Percentiles rank a stretch among this genome's conserved stretches.
Evolutionary conservation across 164 flowering plant genomes (phyloP).

Genomic region (Chimonanthus praecox): DNA sequence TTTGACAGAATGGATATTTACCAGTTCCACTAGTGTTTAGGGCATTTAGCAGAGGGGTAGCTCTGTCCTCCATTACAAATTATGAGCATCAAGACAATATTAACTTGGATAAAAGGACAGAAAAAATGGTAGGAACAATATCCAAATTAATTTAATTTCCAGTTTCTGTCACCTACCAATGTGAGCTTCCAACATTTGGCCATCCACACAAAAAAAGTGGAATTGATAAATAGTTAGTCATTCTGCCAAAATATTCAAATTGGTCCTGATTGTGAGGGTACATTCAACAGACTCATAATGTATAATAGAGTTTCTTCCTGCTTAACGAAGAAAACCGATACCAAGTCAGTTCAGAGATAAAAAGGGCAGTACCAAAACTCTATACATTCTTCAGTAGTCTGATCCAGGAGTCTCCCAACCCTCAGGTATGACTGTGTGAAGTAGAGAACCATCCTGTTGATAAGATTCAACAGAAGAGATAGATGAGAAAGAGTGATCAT

Average conservation of each 20-base stretch:
- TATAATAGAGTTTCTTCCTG: background rate
- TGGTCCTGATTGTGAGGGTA: background rate
- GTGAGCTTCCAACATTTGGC: background rate
- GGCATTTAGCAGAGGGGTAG: too few species aligned
- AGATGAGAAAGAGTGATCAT: constrained; percentile 27
- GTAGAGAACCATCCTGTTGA: constrained; percentile 24
- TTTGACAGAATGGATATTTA: too few species aligned
- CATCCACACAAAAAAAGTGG: background rate
- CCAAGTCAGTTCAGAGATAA: background rate
- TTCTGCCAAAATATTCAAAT: background rate
- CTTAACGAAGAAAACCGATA: background rate
- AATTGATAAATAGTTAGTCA: too few species aligned
- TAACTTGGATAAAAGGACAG: background rate
- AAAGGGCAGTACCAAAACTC: background rate
- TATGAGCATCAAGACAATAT: too few species aligned
- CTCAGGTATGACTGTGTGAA: constrained; percentile 41
- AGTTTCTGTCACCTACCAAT: background rate
- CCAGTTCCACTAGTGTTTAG: too few species aligned
- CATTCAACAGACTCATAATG: background rate
- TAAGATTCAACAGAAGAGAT: constrained; percentile 19
- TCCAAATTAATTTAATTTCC: background rate
- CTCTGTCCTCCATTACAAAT: too few species aligned
- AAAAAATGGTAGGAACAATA: background rate
- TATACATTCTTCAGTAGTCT: constrained; percentile 17
- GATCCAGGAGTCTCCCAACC: constrained; percentile 47